Evolutionary conservation across 495 filamentous ascomycete species (phyloP).

Genomic region (Baudoinia panamericana): DNA sequence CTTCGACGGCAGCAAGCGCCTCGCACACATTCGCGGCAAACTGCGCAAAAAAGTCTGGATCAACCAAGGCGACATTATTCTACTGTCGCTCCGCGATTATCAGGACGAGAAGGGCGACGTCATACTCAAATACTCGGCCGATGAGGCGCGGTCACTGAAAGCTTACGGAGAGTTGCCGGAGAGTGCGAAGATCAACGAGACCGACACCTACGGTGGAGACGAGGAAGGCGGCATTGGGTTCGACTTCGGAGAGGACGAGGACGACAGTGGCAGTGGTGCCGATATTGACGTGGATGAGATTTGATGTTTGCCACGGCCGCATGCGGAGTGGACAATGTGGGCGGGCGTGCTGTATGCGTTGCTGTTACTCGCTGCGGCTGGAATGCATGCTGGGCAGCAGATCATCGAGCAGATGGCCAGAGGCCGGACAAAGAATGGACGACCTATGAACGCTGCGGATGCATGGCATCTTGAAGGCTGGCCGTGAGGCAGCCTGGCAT

Average conservation of each 20-base stretch:
- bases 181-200: conserved; percentile 99
- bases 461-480: background rate
- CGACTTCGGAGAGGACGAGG: conserved; percentile 58
- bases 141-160: conserved; percentile 89
- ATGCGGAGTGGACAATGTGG: background rate
- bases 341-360: background rate
- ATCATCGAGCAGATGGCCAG: background rate
- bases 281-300: conserved; percentile 68
- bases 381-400: background rate
- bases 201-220: conserved; percentile 71
- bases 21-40: conserved; percentile 84
- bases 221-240: conserved; percentile 69
- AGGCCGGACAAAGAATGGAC: too few species aligned
- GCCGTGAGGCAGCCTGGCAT: too few species aligned
- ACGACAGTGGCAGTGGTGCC: conserved; percentile 31
- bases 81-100: conserved; percentile 92
- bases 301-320: conserved; percentile 26
- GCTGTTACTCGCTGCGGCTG: background rate
- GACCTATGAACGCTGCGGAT: too few species aligned
- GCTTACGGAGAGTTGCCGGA: conserved; percentile 95
- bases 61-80: conserved; percentile 98
- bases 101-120: conserved; percentile 99
- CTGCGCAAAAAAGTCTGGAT: conserved; percentile 89
- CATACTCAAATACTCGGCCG: conserved; percentile 95
- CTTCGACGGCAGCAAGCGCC: conserved; percentile 85